These are phyloP conservation scores for Mallotus repandus DNA, from an alignment of 441 rosid species.

Conservation along the genomic window DNA sequence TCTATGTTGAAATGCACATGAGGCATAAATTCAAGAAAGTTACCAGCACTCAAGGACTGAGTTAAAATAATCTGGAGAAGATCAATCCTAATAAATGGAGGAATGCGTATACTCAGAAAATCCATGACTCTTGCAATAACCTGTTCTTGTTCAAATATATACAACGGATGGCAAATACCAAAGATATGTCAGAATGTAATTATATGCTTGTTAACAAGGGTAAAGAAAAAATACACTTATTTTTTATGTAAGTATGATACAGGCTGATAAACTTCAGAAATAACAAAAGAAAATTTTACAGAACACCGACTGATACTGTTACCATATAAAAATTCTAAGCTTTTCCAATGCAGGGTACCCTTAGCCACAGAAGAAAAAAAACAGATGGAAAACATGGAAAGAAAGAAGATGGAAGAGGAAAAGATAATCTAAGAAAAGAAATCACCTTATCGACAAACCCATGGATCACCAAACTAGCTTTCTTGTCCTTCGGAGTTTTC, in stretches of 20 bases:
- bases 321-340: background rate
- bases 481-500: conserved; percentile 99
- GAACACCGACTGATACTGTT: background rate
- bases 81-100: conserved; percentile 83
- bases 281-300: background rate
- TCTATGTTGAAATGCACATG: conserved; percentile 6
- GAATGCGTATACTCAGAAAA: conserved; percentile 61
- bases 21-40: conserved; percentile 9
- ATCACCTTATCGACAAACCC: conserved; percentile 91
- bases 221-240: background rate
- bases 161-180: background rate
- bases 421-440: conserved; percentile 2
- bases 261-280: conserved; percentile 13
- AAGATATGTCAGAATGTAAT: conserved; percentile 1
- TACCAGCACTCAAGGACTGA: conserved; percentile 71
- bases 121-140: conserved; percentile 86
- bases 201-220: background rate
- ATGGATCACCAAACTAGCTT: conserved; percentile 84
- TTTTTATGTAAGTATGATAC: background rate
- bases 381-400: background rate
- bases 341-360: background rate
- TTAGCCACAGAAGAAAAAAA: background rate
- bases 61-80: conserved; percentile 60
- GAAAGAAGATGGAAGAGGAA: background rate
- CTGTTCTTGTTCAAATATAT: conserved; percentile 45